Conservation (phyloP, 2,329 filamentous ascomycete genomes). For the Aspergillus persii region DNA sequence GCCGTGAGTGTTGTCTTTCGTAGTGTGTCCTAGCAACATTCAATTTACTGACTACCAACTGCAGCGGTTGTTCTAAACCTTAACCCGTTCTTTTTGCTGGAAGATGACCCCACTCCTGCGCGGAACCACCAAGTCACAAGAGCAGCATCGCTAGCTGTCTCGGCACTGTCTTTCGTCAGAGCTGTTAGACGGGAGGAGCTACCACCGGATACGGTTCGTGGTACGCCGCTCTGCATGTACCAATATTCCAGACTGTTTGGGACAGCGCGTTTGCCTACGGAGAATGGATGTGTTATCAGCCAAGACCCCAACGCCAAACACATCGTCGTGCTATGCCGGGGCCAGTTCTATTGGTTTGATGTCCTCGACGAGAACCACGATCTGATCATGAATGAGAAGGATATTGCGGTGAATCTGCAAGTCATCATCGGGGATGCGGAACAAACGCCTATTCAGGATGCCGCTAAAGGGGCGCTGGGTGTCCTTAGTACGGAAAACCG, state of each 20-base stretch:
- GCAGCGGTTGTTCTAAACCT: conserved; percentile 85
- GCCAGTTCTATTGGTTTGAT: conserved; percentile 99
- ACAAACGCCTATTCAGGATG: conserved; percentile 86
- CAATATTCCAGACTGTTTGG: conserved; percentile 95
- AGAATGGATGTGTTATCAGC: conserved; percentile 91
- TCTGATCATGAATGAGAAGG: conserved; percentile 94
- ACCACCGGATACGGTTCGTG: conserved; percentile 79
- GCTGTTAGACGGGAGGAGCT: conserved; percentile 92
- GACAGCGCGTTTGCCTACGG: conserved; percentile 88
- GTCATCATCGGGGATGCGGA: conserved; percentile 89
- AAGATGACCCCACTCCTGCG: conserved; percentile 95
- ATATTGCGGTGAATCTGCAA: conserved; percentile 85
- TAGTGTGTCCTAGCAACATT: neutral
- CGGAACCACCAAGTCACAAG: conserved; percentile 95
- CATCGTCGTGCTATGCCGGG: conserved; percentile 86
- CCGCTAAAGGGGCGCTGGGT: conserved; percentile 89
- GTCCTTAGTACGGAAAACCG: conserved; percentile 95
- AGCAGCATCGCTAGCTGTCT: conserved; percentile 86
- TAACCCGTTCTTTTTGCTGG: conserved; percentile 95
- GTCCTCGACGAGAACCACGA: conserved; percentile 92
- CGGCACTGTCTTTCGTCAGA: conserved; percentile 85
- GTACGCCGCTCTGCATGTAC: conserved; percentile 92
- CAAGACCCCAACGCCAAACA: conserved; percentile 93
- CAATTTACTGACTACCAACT: conserved; percentile 11
- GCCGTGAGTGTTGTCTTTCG: conserved; percentile 51